These are phyloP conservation scores for Coemansia sp. DNA, from an alignment of 192 early-diverging fungal species.

Conservation along the genomic window DNA sequence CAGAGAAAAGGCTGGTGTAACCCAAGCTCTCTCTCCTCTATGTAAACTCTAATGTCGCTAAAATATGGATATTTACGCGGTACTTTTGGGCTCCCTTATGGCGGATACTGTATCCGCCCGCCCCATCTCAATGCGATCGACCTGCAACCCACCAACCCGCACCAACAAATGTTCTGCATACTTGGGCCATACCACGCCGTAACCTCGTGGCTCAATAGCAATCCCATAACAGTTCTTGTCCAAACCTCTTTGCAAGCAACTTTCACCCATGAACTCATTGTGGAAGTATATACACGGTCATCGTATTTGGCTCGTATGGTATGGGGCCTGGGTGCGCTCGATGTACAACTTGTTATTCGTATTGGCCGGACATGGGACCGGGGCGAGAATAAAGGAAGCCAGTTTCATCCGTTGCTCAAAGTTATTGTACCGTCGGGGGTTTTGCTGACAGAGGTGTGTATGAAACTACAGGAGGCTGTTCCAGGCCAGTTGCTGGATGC, in stretches of 20 bases:
- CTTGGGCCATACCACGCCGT: conserved; percentile 32
- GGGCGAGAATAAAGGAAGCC: neutral
- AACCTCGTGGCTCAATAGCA: conserved; percentile 27
- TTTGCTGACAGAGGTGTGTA: conserved; percentile 23
- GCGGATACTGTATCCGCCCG: conserved; percentile 46
- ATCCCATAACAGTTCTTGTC: conserved; percentile 16
- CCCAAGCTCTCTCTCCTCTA: neutral
- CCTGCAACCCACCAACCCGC: conserved; percentile 26
- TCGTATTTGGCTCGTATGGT: conserved; percentile 23
- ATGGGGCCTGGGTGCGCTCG: conserved; percentile 12
- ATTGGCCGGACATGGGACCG: conserved; percentile 45
- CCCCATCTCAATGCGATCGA: conserved; percentile 15
- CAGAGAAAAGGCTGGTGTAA: neutral
- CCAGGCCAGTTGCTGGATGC: conserved; percentile 20
- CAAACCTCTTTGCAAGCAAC: conserved; percentile 26
- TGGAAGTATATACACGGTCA: conserved; percentile 37
- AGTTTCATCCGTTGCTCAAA: conserved; percentile 47
- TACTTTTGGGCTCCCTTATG: conserved; percentile 53
- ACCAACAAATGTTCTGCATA: conserved; percentile 43
- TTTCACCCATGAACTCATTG: conserved; percentile 40
- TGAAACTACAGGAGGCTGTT: conserved; percentile 10
- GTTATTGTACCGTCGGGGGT: conserved; percentile 41
- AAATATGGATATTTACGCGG: conserved; percentile 50
- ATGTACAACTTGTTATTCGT: conserved; percentile 42
- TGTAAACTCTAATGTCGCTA: conserved; percentile 13